A percentile compares a stretch with the other conserved stretches of the same genome.
Conservation (phyloP, 2,329 filamentous ascomycete species). For the Fonsecaea multimorphosa region DNA sequence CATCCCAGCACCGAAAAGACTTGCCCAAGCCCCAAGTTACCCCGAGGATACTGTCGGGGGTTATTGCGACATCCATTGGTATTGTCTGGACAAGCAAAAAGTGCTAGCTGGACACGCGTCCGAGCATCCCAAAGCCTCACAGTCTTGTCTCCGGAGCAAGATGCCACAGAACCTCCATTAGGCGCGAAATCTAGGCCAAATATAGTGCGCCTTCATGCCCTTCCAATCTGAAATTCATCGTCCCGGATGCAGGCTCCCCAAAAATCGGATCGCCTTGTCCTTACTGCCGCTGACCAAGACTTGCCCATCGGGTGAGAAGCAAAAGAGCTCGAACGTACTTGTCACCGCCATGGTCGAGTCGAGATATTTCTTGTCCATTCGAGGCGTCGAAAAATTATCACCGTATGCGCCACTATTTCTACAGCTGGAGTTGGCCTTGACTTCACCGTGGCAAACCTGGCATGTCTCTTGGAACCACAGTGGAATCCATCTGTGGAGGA, state of each 20-base stretch:
- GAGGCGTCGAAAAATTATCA: background rate
- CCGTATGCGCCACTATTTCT: background rate
- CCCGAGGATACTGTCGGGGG: too few species aligned
- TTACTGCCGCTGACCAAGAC: background rate
- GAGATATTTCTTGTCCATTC: background rate
- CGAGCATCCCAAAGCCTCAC: background rate
- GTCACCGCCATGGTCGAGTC: background rate
- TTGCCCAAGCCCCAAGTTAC: too few species aligned
- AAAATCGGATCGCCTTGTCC: background rate
- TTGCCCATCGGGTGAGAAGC: background rate
- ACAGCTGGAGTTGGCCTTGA: slow-evolving; percentile 16
- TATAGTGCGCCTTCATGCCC: background rate
- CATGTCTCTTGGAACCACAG: slow-evolving; percentile 19
- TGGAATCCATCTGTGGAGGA: slow-evolving; percentile 26
- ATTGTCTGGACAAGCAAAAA: too few species aligned
- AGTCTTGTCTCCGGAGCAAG: background rate
- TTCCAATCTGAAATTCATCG: background rate
- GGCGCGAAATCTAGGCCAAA: background rate
- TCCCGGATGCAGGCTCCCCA: background rate
- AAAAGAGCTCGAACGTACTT: background rate
- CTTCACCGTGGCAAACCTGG: slow-evolving; percentile 20
- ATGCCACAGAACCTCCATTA: background rate
- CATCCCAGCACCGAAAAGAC: too few species aligned
- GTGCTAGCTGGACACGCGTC: background rate
- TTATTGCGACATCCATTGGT: too few species aligned